Evolutionary conservation across 768 basidiomycete species (phyloP).

Genomic region (Gymnopilus dilepis): DNA sequence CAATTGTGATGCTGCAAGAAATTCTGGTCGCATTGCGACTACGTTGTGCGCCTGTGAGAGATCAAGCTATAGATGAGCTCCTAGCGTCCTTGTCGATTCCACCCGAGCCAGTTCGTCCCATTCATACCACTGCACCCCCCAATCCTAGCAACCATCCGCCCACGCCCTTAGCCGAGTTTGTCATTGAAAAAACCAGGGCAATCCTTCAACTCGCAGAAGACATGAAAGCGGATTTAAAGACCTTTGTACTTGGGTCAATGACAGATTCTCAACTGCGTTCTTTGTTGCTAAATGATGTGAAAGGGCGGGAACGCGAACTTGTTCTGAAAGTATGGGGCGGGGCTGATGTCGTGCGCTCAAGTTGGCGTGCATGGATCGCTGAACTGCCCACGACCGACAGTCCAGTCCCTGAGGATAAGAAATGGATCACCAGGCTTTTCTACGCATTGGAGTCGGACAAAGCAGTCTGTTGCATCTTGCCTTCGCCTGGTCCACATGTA

Average conservation of each 20-base stretch:
- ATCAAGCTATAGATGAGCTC: constrained; percentile 55
- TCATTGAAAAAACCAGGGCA: constrained; percentile 52
- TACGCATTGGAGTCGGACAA: constrained; percentile 45
- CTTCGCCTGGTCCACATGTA: constrained; percentile 17
- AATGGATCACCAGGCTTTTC: constrained; percentile 56
- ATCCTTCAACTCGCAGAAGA: constrained; percentile 57
- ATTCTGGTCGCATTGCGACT: constrained; percentile 54
- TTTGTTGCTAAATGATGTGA: constrained; percentile 58
- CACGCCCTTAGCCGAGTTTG: constrained; percentile 47
- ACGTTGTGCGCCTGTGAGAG: constrained; percentile 73
- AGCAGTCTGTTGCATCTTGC: constrained; percentile 47
- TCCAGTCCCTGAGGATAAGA: constrained; percentile 19
- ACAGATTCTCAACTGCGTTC: constrained; percentile 61
- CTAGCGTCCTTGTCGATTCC: constrained; percentile 37
- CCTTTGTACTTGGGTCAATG: constrained; percentile 69
- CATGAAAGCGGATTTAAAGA: constrained; percentile 75
- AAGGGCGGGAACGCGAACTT: constrained; percentile 55
- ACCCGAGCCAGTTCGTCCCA: constrained; percentile 3
- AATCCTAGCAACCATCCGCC: not conserved
- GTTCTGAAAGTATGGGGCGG: constrained; percentile 57
- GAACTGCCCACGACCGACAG: constrained; percentile 16
- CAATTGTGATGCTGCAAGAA: constrained; percentile 58
- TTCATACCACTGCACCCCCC: not conserved
- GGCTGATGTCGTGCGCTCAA: constrained; percentile 33
- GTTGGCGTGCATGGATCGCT: constrained; percentile 41